These are phyloP conservation scores for Zostera marina DNA, from an alignment of 116 monocot species.

Conservation along the genomic window DNA sequence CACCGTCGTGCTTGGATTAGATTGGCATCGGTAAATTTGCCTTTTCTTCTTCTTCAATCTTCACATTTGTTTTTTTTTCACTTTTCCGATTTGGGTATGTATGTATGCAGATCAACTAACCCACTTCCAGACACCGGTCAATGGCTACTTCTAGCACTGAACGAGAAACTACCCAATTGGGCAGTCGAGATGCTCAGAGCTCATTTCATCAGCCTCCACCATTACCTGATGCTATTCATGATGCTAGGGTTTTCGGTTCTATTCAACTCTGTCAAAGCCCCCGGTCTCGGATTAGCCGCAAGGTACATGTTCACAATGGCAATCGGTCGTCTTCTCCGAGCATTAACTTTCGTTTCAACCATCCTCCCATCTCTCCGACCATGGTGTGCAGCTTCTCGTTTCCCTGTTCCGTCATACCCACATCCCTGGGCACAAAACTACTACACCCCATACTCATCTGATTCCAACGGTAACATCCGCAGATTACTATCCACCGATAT, in stretches of 20 bases:
- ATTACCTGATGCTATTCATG: conserved; percentile 86
- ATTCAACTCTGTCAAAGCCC: conserved; percentile 71
- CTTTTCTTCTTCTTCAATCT: neutral
- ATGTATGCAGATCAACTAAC: conserved; percentile 45
- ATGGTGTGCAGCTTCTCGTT: conserved; percentile 70
- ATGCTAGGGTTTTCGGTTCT: conserved; percentile 92
- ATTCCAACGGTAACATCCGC: conserved; percentile 35
- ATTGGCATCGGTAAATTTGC: conserved; percentile 56
- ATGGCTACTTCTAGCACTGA: conserved; percentile 77
- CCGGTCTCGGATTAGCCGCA: conserved; percentile 54
- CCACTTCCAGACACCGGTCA: conserved; percentile 97
- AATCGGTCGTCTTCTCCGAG: conserved; percentile 76
- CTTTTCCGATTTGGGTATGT: neutral
- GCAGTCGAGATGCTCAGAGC: conserved; percentile 62
- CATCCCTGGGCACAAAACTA: conserved; percentile 97
- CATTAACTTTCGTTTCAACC: conserved; percentile 75
- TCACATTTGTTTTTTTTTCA: neutral
- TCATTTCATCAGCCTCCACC: conserved; percentile 70
- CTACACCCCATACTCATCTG: conserved; percentile 68
- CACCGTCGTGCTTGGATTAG: conserved; percentile 82
- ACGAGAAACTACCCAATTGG: conserved; percentile 67
- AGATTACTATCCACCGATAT: conserved; percentile 45
- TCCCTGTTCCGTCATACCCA: conserved; percentile 48
- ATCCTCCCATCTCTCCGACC: conserved; percentile 84
- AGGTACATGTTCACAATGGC: conserved; percentile 86